Conservation (phyloP, 1,139 yeast genomes). For the Schizosaccharomyces versatilis region DNA sequence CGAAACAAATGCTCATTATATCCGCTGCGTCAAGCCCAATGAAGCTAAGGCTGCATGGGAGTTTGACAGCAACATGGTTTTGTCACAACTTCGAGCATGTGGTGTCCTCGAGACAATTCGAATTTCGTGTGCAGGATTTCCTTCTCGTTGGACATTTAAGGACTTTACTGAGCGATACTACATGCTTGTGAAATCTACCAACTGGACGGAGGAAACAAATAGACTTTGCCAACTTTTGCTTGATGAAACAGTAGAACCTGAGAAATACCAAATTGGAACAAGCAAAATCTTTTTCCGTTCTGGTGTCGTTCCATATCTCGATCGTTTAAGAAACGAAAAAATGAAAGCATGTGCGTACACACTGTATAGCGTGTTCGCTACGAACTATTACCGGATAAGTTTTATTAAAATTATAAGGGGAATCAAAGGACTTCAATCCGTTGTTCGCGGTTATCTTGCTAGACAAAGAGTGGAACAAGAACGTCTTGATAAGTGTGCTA, state of each 20-base stretch:
- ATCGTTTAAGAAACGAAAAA: conserved; percentile 62
- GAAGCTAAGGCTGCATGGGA: conserved; percentile 89
- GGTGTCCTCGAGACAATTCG: conserved; percentile 94
- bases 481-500: conserved; percentile 42
- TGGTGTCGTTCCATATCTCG: conserved; percentile 76
- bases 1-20: conserved; percentile 87
- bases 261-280: conserved; percentile 55
- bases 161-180: conserved; percentile 85
- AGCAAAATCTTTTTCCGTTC: conserved; percentile 85
- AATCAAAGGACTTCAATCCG: conserved; percentile 33
- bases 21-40: conserved; percentile 80
- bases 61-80: conserved; percentile 85
- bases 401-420: not conserved
- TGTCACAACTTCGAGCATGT: conserved; percentile 88
- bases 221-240: not conserved
- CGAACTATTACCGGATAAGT: not conserved
- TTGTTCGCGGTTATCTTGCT: conserved; percentile 37
- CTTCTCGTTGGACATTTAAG: conserved; percentile 84
- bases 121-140: conserved; percentile 94
- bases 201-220: conserved; percentile 28
- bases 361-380: not conserved
- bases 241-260: conserved; percentile 13
- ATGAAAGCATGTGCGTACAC: conserved; percentile 41
- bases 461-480: conserved; percentile 37
- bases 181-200: conserved; percentile 47